phyloP scores from a whole-genome alignment of 1,284 basidiomycete species.

The Naganishia cerealis region DNA sequence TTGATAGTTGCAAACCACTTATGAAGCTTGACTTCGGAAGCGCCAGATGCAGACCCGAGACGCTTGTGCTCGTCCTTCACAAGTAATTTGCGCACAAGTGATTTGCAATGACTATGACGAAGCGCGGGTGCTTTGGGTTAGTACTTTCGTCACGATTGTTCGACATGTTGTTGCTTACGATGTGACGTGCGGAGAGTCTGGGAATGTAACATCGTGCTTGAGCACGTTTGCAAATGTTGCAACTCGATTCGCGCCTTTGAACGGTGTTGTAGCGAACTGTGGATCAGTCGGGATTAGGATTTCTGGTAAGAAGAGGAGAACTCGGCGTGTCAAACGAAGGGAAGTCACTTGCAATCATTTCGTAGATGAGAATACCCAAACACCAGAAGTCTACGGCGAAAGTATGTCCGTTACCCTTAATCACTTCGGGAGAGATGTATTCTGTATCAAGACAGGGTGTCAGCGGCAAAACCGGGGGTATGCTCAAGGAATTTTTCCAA shows the following conservation, averaged over 20 bases:
- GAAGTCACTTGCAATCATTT: conserved; percentile 87
- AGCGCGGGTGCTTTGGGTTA: neutral
- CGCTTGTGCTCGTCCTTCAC: conserved; percentile 90
- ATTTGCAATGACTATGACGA: conserved; percentile 70
- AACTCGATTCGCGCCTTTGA: conserved; percentile 92
- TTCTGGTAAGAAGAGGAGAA: neutral
- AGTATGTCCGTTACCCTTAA: conserved; percentile 94
- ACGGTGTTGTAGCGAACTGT: conserved; percentile 94
- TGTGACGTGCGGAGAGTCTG: conserved; percentile 79
- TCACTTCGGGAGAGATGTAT: conserved; percentile 98
- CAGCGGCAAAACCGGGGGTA: conserved; percentile 32
- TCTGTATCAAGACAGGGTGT: conserved; percentile 59
- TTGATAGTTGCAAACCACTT: conserved; percentile 96
- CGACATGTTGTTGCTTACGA: conserved; percentile 72
- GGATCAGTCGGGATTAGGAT: neutral
- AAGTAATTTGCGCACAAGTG: conserved; percentile 79
- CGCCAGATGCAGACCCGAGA: conserved; percentile 86
- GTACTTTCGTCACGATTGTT: conserved; percentile 70
- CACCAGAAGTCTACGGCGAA: conserved; percentile 99
- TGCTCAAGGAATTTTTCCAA: conserved; percentile 47
- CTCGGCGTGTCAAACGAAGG: neutral
- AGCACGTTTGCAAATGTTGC: conserved; percentile 97
- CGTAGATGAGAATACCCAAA: conserved; percentile 94
- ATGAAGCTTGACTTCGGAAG: conserved; percentile 97
- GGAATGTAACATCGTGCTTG: conserved; percentile 80